Evolutionary conservation across 768 basidiomycete species (phyloP).

Genomic region (Leccinum aurantiacum): DNA sequence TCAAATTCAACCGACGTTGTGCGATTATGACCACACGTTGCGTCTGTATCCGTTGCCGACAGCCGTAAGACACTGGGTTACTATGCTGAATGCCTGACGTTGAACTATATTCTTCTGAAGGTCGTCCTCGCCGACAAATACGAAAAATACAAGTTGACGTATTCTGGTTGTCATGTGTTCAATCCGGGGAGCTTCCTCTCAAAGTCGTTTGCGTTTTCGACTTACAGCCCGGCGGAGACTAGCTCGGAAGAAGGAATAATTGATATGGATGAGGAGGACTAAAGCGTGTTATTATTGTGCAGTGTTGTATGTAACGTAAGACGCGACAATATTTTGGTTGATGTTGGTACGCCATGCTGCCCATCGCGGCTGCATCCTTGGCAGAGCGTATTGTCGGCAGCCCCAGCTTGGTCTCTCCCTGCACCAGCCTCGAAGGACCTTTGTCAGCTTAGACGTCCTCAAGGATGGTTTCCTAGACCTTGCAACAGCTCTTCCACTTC

Average conservation of each 20-base stretch:
- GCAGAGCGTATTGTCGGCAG: conserved; percentile 8
- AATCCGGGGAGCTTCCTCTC: conserved; percentile 94
- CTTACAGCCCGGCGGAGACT: conserved; percentile 82
- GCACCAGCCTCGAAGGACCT: conserved; percentile 17
- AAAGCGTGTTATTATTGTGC: neutral
- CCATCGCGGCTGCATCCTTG: conserved; percentile 14
- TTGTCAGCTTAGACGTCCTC: conserved; percentile 34
- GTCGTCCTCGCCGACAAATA: conserved; percentile 95
- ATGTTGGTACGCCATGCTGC: conserved; percentile 27
- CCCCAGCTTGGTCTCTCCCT: conserved; percentile 3
- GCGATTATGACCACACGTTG: conserved; percentile 90
- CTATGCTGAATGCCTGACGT: neutral
- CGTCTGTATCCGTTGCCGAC: conserved; percentile 94
- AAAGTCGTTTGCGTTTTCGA: conserved; percentile 80
- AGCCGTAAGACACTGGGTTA: conserved; percentile 52
- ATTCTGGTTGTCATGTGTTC: conserved; percentile 98
- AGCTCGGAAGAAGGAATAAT: conserved; percentile 79
- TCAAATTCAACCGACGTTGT: conserved; percentile 80
- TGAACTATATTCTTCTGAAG: conserved; percentile 40
- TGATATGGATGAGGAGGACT: conserved; percentile 41
- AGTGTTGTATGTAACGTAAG: neutral
- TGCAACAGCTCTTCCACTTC: conserved; percentile 70
- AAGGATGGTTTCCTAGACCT: conserved; percentile 75
- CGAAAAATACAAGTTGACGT: conserved; percentile 93
- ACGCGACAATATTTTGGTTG: conserved; percentile 3